Base-by-base conservation (phyloP, 2,329 filamentous ascomycete genomes). In the Colletotrichum magnum region DNA sequence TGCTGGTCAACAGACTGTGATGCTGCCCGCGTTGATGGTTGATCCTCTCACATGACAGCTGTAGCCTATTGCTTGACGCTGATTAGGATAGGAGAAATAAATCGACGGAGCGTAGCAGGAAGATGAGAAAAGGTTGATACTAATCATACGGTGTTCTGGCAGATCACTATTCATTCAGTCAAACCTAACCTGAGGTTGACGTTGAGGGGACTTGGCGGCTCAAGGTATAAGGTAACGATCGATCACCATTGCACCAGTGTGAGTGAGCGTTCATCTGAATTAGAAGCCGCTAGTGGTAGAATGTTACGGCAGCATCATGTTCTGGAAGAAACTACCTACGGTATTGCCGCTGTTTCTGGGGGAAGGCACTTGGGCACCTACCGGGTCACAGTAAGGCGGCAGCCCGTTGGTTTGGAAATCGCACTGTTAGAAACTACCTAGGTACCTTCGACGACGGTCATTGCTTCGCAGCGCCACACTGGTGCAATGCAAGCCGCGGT, bases 201-300 rank as follows among this genome's bases (percentile, higher is more conserved):
- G 4, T 36, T 36, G 9, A 36, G 2, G 32, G 32, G 32, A 36
- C 28, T 13, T 48, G 51, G 51, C 32, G 13, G n/a, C 45, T 32
- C 15, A 10, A 50, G 24, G 36, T n/a, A 54, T 16, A 18, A 18
- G 18, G 18, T 18, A 39, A 21, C 13, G 26, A 28, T 24, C 15
- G 6, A 13, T 41, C 56, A 48, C 15, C 36, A 51, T 52, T 9
- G 12, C 21, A 24, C 21, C 21, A 24, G 21, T 24, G 21, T 24
- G 21, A 52, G 21, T 24, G 21, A 52, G 39, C 39, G 65, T 68
- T 68, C 65, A 47, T 68, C 65, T 48, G 60, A 68, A 50, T 10
- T 10, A 6, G 3, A 43, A n/a, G 7, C 26, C 47, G 18, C 57
- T 41, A 60, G 58, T 39, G 26, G 32, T 36, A 4, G 32, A 9